Conservation (phyloP, 2,329 filamentous ascomycete species). For the Lizonia empirigonia region DNA sequence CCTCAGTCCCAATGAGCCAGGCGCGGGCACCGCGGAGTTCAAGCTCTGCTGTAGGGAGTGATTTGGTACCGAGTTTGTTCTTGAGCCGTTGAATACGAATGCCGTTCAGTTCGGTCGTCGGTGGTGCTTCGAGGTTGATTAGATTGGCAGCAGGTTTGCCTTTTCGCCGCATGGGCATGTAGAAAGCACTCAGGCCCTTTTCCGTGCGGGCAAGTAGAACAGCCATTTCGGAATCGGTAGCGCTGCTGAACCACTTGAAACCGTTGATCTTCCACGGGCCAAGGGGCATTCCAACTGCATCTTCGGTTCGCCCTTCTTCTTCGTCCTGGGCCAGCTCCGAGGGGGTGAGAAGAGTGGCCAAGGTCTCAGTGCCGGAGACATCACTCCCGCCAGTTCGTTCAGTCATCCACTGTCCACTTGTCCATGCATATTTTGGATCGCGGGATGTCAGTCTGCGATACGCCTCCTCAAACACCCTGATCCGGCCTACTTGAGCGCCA, state of each 20-base stretch:
- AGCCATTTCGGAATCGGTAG: conserved; percentile 68
- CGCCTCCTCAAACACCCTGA: conserved; percentile 58
- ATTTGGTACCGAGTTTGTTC: conserved; percentile 72
- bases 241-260: conserved; percentile 75
- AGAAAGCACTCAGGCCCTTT: conserved; percentile 64
- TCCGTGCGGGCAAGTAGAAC: conserved; percentile 67
- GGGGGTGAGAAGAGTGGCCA: conserved; percentile 49
- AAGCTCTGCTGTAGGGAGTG: conserved; percentile 74
- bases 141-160: conserved; percentile 7
- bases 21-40: conserved; percentile 53
- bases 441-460: conserved; percentile 61
- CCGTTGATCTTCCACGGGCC: conserved; percentile 67
- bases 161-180: conserved; percentile 64
- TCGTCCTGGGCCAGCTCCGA: conserved; percentile 32
- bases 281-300: conserved; percentile 48
- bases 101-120: conserved; percentile 63
- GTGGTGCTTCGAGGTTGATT: conserved; percentile 21
- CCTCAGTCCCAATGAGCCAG: conserved; percentile 68
- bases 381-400: conserved; percentile 72
- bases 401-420: conserved; percentile 79
- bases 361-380: conserved; percentile 70
- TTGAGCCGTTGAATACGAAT: conserved; percentile 72
- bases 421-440: conserved; percentile 64
- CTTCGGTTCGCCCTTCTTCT: conserved; percentile 31
- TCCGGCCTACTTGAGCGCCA: conserved; percentile 36